Evolutionary conservation across 495 filamentous ascomycete genomes (phyloP).

Genomic region (Daldinia bambusicola): DNA sequence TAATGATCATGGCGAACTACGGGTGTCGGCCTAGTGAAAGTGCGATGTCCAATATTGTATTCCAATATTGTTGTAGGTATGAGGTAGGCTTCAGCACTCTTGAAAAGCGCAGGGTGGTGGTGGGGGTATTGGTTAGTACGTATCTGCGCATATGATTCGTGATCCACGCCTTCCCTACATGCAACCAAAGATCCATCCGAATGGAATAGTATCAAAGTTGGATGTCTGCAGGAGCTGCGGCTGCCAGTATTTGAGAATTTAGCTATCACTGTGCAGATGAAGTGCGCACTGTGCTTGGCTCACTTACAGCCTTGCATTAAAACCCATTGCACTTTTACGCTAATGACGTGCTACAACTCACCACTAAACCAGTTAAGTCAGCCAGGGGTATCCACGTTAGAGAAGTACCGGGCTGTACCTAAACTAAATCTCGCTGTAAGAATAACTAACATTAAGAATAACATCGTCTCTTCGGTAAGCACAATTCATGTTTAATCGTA

Average conservation of each 20-base stretch:
- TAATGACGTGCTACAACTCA: conserved; percentile 32
- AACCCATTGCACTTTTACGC: conserved; percentile 31
- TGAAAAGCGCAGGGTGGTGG: conserved; percentile 10
- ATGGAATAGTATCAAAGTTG: background rate
- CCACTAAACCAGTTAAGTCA: background rate
- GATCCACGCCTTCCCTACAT: conserved; percentile 25
- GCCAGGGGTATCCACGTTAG: conserved; percentile 1
- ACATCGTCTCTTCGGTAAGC: no score
- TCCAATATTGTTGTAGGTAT: no score
- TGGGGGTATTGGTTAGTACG: conserved; percentile 12
- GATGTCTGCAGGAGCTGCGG: conserved; percentile 26
- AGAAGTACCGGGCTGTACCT: background rate
- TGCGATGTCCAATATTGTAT: conserved; percentile 18
- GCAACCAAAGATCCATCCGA: conserved; percentile 17
- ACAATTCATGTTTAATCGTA: no score
- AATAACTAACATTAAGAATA: no score
- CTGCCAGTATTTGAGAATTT: conserved; percentile 11
- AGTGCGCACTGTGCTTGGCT: conserved; percentile 6
- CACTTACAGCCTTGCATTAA: conserved; percentile 12
- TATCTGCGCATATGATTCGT: conserved; percentile 21
- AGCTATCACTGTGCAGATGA: background rate
- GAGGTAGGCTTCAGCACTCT: background rate
- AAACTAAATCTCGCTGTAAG: no score
- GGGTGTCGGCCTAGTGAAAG: background rate
- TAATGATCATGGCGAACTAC: background rate